Percentiles rank a stretch among this genome's conserved stretches.
Conservation (phyloP, 352 stramenopile genomes). For the Aphanomyces stellatus region DNA sequence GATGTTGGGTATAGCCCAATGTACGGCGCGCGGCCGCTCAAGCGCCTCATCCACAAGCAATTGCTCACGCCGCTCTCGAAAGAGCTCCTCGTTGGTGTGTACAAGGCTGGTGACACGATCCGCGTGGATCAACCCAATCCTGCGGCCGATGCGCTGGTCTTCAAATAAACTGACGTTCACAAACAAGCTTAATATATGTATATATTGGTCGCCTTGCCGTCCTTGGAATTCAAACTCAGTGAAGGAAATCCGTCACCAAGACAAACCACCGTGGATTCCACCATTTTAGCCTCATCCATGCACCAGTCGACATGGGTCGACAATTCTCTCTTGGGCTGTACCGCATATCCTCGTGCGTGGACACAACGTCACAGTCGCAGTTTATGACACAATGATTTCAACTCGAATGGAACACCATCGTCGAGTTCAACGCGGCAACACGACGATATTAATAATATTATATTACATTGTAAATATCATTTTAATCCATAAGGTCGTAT, state of each 20-base stretch:
- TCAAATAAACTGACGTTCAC: not conserved
- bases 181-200: not conserved
- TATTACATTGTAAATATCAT: too few relatives aligned
- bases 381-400: too few relatives aligned
- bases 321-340: not conserved
- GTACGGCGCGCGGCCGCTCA: slow-evolving; percentile 95
- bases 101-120: slow-evolving; percentile 71
- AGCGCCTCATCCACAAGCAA: slow-evolving; percentile 93
- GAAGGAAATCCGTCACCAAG: too few relatives aligned
- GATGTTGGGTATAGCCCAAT: slow-evolving; percentile 92
- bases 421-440: too few relatives aligned
- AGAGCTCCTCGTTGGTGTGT: slow-evolving; percentile 80
- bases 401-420: too few relatives aligned
- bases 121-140: slow-evolving; percentile 35
- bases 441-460: too few relatives aligned
- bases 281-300: not conserved
- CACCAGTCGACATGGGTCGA: not conserved
- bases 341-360: too few relatives aligned
- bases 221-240: not conserved
- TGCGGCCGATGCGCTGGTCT: not conserved
- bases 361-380: too few relatives aligned
- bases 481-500: too few relatives aligned
- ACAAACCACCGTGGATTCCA: too few relatives aligned
- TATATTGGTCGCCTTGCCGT: not conserved
- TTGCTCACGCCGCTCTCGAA: slow-evolving; percentile 93